Evolutionary conservation across 164 flowering plant genomes (phyloP).

Genomic region (Annona cherimola): DNA sequence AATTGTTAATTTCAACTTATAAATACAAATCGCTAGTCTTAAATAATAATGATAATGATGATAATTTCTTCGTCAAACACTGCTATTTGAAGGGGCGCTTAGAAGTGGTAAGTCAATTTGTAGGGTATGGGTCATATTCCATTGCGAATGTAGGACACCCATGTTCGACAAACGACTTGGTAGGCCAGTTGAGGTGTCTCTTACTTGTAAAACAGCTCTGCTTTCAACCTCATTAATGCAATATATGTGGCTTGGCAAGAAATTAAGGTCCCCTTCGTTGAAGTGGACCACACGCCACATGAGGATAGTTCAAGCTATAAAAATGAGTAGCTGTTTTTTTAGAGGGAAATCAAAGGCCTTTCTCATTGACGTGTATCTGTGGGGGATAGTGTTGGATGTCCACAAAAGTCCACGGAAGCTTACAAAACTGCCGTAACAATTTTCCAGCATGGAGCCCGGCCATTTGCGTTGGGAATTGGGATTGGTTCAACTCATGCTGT

Average conservation of each 20-base stretch:
- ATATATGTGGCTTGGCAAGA: neutral
- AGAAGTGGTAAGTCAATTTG: neutral
- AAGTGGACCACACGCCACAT: conserved; percentile 2
- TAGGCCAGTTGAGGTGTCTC: neutral
- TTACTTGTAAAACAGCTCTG: neutral
- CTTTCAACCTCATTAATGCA: neutral
- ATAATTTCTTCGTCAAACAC: too few species aligned
- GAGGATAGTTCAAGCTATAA: neutral
- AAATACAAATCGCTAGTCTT: too few species aligned
- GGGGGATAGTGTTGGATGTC: neutral
- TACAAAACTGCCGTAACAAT: too few species aligned
- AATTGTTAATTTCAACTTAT: too few species aligned
- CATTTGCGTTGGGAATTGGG: too few species aligned
- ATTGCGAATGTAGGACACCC: neutral
- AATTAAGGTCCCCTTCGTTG: neutral
- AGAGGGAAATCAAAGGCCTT: neutral
- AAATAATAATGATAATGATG: too few species aligned
- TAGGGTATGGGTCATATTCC: neutral
- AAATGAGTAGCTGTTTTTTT: neutral
- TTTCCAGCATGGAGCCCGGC: too few species aligned
- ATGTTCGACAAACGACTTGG: neutral
- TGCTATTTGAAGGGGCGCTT: neutral
- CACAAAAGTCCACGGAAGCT: neutral
- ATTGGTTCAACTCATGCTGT: too few species aligned
- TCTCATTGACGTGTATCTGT: neutral